These are phyloP conservation scores for Neoscytalidium dimidiatum DNA, from an alignment of 2,329 filamentous ascomycete genomes.

Conservation along the genomic window DNA sequence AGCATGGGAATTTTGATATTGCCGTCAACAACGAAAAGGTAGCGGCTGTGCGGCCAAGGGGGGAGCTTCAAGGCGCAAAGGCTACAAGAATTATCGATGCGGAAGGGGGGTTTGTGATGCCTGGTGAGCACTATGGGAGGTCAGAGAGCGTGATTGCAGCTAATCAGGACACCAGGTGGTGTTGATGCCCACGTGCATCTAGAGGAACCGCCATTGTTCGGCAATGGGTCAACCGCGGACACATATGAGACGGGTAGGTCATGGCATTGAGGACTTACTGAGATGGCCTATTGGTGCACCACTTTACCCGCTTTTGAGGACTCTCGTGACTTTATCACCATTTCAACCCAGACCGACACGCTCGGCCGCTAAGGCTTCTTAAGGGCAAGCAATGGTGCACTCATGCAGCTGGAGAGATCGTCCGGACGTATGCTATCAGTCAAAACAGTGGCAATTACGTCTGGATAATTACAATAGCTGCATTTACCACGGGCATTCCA, in stretches of 20 bases:
- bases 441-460: no score
- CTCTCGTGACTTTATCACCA: no score
- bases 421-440: no score
- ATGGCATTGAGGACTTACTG: slow-evolving; percentile 17
- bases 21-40: no score
- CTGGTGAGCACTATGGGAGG: neutral
- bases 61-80: slow-evolving; percentile 36
- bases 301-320: no score
- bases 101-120: slow-evolving; percentile 48
- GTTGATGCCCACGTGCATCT: slow-evolving; percentile 52
- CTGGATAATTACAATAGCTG: no score
- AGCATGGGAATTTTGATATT: slow-evolving; percentile 43
- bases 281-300: no score
- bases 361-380: neutral
- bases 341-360: neutral
- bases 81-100: slow-evolving; percentile 43
- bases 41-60: no score
- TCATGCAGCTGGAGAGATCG: no score
- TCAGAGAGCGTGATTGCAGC: slow-evolving; percentile 22
- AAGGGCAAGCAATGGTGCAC: no score
- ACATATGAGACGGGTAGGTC: slow-evolving; percentile 38
- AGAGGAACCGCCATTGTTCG: slow-evolving; percentile 48
- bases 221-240: slow-evolving; percentile 42
- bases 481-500: no score
- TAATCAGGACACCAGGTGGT: slow-evolving; percentile 31